These are phyloP conservation scores for Naegleria lovaniensis DNA, from an alignment of 208 protist species.

Conservation along the genomic window DNA sequence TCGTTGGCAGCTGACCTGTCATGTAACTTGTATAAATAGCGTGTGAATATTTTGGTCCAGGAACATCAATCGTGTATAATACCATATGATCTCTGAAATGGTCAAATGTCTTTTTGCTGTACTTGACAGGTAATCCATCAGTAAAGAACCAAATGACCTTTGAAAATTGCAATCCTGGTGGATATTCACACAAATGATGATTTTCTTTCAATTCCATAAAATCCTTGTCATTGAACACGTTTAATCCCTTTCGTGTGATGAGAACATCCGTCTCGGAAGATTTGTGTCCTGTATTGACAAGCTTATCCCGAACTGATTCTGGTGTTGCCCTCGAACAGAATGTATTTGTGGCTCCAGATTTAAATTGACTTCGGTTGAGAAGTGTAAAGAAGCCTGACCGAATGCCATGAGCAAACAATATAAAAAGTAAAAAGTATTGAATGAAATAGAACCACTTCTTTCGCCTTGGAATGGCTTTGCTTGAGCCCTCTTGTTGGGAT, in stretches of 20 bases:
- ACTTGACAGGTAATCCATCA: constrained; percentile 17
- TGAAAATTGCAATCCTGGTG: not conserved
- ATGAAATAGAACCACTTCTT: constrained; percentile 1
- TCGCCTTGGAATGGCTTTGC: not conserved
- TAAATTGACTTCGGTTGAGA: not conserved
- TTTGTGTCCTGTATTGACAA: not conserved
- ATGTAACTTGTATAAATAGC: constrained; percentile 20
- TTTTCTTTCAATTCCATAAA: not conserved
- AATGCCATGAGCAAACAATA: not conserved
- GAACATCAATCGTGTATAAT: constrained; percentile 9
- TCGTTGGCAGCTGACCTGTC: constrained; percentile 22
- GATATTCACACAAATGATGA: not conserved
- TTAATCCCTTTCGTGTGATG: not conserved
- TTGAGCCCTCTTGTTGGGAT: too few relatives aligned
- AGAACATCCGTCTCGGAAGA: not conserved
- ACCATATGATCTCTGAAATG: not conserved
- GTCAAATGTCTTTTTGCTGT: not conserved
- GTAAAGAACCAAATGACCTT: constrained; percentile 25
- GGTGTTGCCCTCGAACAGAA: not conserved
- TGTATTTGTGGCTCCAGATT: constrained; percentile 5
- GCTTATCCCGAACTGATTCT: not conserved
- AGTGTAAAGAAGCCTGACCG: not conserved
- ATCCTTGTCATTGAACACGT: not conserved
- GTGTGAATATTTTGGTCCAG: constrained; percentile 28
- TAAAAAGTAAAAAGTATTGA: not conserved